Base-by-base conservation (phyloP, 805 yeast genomes). In the Metschnikowia anglica region DNA sequence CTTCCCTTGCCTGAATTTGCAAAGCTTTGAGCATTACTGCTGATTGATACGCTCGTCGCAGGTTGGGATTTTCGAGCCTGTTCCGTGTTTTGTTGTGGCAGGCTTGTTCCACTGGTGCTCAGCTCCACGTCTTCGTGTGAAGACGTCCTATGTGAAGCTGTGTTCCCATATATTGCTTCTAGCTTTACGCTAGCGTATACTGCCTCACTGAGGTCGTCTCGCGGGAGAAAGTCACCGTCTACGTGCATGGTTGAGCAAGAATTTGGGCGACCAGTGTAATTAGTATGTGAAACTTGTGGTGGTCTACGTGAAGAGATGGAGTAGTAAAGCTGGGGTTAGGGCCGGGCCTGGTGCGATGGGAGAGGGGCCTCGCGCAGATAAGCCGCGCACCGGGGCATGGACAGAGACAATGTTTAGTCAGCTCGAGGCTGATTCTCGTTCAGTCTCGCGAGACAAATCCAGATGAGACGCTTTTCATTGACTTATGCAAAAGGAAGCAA, bases 201-300 rank as follows among this genome's bases (percentile, higher is more conserved):
- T 0, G 66, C 68, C 33, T 59, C 65, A 40, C 69, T 59, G 39
- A 62, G 51, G 2, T 54, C 48, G 35, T 68, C 72, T 1, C 47
- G 48, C 4, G 64, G 65, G 3, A 66, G 65, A 19, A 60, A 46
- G 4, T 51, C 43, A 35, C 31, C 26, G 12, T 41, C 40, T 2
- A 20, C 23, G 16, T 29, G 31, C 45, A 41, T 45, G 30, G 17
- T 12, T 17, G 21, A 13, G 17, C 12, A 21, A 12, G 17, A 11
- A n/a, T 30, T 17, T 30, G 8, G 5, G 19, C 17, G n/a, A n/a
- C n/a, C n/a, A n/a, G n/a, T n/a, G n/a, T n/a, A n/a, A n/a, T n/a
- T n/a, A n/a, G n/a, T n/a, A n/a, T n/a, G n/a, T n/a, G n/a, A n/a
- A n/a, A n/a, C n/a, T n/a, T n/a, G n/a, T n/a, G n/a, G n/a, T n/a